phyloP scores from a whole-genome alignment of 1,139 yeast genomes.

The Pichiaceae sp. region DNA sequence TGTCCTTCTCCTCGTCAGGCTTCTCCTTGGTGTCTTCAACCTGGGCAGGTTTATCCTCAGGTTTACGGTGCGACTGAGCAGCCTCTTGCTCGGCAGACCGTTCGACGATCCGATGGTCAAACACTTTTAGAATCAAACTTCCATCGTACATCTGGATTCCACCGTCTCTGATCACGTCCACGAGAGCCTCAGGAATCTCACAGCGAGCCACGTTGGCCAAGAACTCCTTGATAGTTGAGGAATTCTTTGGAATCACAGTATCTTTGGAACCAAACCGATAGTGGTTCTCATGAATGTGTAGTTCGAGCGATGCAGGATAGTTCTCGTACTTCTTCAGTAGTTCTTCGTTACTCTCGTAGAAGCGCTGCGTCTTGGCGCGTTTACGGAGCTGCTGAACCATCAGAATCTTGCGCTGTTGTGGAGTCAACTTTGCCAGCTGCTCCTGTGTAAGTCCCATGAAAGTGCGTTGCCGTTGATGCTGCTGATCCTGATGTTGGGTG shows the following conservation, averaged over 20 bases:
- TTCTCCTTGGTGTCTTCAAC: not conserved
- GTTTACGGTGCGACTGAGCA: not conserved
- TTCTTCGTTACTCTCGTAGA: conserved; percentile 65
- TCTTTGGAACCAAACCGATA: conserved; percentile 75
- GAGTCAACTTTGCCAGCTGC: conserved; percentile 25
- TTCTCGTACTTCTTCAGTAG: conserved; percentile 72
- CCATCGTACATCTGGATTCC: conserved; percentile 83
- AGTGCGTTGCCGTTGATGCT: conserved; percentile 21
- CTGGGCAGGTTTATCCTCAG: conserved; percentile 2
- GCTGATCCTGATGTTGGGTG: conserved; percentile 13
- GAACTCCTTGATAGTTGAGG: conserved; percentile 74
- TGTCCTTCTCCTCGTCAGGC: conserved; percentile 3
- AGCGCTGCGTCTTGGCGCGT: conserved; percentile 40
- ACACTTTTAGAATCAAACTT: conserved; percentile 72
- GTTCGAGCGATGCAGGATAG: conserved; percentile 74
- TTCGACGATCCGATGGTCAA: conserved; percentile 55
- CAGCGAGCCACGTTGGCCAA: conserved; percentile 72
- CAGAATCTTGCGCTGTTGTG: conserved; percentile 34
- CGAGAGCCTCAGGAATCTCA: conserved; percentile 80
- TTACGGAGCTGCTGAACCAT: conserved; percentile 40
- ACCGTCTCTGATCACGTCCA: conserved; percentile 83
- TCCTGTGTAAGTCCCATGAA: conserved; percentile 27
- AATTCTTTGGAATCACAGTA: conserved; percentile 70
- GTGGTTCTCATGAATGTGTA: conserved; percentile 87
- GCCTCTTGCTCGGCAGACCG: conserved; percentile 9